A percentile compares a stretch with the other conserved stretches of the same genome.
Evolutionary conservation across 495 filamentous ascomycete genomes (phyloP).

Genomic region (Rhypophila decipiens): DNA sequence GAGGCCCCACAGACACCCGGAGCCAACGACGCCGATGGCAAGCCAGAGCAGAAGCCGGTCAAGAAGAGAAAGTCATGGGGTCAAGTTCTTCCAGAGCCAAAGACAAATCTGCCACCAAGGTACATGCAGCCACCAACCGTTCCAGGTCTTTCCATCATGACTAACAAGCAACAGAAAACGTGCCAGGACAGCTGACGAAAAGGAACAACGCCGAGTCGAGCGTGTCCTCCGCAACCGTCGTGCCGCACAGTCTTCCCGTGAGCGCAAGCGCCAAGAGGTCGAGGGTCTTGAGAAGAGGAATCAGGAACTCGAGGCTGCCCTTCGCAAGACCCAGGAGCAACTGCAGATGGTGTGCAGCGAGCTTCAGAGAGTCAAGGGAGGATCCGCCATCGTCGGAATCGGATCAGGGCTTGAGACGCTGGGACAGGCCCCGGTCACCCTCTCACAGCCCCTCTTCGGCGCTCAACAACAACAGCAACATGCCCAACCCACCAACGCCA

Average conservation of each 20-base stretch:
- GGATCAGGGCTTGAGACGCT: constrained; percentile 26
- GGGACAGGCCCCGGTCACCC: constrained; percentile 40
- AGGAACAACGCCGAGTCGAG: constrained; percentile 96
- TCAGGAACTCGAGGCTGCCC: constrained; percentile 58
- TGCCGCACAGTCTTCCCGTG: constrained; percentile 90
- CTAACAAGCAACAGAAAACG: constrained; percentile 63
- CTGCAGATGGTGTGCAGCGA: constrained; percentile 61
- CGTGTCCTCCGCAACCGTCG: constrained; percentile 93
- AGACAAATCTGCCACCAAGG: constrained; percentile 94
- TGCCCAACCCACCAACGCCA: constrained; percentile 13
- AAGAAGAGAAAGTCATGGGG: constrained; percentile 99
- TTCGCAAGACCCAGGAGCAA: constrained; percentile 57
- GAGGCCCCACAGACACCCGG: constrained; percentile 8
- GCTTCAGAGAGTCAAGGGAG: constrained; percentile 54
- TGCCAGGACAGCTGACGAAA: constrained; percentile 97
- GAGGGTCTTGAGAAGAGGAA: constrained; percentile 80
- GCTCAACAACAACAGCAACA: constrained; percentile 31
- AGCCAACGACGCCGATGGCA: constrained; percentile 14
- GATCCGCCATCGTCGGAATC: constrained; percentile 38
- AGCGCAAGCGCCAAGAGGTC: constrained; percentile 90
- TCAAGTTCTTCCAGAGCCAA: constrained; percentile 91
- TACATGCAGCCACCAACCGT: no score
- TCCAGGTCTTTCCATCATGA: constrained; percentile 5
- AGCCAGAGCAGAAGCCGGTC: constrained; percentile 63
- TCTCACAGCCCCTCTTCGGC: constrained; percentile 46